phyloP scores from a whole-genome alignment of 2,329 filamentous ascomycete genomes.

The Phialocephala subalpina region DNA sequence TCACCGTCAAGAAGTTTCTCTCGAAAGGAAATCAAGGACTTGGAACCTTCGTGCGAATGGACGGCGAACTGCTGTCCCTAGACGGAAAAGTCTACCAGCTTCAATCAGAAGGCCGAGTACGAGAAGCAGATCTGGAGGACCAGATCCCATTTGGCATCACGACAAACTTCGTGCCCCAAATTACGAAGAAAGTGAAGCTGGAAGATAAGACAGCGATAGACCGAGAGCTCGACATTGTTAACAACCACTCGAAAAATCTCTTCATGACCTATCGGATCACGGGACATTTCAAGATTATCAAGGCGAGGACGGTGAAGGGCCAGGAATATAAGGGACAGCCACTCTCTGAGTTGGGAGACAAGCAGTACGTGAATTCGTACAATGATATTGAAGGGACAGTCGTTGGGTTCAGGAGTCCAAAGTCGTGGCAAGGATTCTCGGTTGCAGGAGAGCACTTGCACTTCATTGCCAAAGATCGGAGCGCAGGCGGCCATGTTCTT shows the following conservation, averaged over 20 bases:
- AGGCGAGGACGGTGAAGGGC: conserved; percentile 41
- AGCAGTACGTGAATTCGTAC: conserved; percentile 49
- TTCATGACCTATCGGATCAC: conserved; percentile 42
- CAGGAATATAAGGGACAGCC: conserved; percentile 43
- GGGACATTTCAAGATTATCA: conserved; percentile 39
- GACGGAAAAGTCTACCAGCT: conserved; percentile 52
- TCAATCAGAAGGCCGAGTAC: conserved; percentile 46
- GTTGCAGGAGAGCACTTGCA: conserved; percentile 33
- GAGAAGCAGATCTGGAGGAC: conserved; percentile 44
- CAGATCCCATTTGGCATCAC: conserved; percentile 49
- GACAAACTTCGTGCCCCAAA: conserved; percentile 43
- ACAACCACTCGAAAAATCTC: conserved; percentile 37
- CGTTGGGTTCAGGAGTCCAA: conserved; percentile 48
- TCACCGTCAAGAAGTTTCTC: conserved; percentile 53
- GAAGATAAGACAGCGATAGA: conserved; percentile 34
- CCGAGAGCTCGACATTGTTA: conserved; percentile 23
- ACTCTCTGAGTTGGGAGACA: conserved; percentile 47
- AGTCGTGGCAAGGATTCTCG: conserved; percentile 27
- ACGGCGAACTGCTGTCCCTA: conserved; percentile 53
- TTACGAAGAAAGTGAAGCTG: conserved; percentile 32
- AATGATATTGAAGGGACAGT: conserved; percentile 48
- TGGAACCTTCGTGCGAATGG: conserved; percentile 53
- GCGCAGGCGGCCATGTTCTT: conserved; percentile 47
- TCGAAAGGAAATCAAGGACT: conserved; percentile 58
- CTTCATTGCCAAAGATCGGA: conserved; percentile 34